Evolutionary conservation across 805 yeast species (phyloP).

Genomic region (Candida broadrunensis): DNA sequence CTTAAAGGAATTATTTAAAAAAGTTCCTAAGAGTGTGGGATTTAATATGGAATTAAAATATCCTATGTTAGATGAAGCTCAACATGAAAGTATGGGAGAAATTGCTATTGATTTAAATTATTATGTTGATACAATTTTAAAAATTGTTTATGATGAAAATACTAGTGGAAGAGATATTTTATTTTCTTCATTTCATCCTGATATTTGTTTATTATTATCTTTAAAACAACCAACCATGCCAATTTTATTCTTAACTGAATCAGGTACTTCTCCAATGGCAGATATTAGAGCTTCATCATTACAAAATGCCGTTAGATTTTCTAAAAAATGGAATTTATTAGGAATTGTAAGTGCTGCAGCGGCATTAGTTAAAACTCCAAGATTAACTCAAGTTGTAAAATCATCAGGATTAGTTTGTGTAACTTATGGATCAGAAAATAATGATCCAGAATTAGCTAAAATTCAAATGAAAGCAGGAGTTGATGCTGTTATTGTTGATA

Average conservation of each 20-base stretch:
- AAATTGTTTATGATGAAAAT: constrained; percentile 71
- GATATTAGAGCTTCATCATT: constrained; percentile 84
- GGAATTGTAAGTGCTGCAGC: constrained; percentile 90
- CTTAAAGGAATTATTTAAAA: constrained; percentile 75
- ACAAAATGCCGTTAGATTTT: constrained; percentile 88
- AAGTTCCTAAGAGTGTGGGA: constrained; percentile 80
- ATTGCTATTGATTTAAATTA: constrained; percentile 77
- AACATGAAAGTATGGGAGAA: constrained; percentile 83
- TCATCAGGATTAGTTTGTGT: constrained; percentile 89
- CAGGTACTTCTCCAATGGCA: constrained; percentile 83
- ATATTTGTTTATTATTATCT: constrained; percentile 78
- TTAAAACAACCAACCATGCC: constrained; percentile 94
- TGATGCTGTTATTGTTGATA: constrained; percentile 97
- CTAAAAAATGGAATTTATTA: constrained; percentile 83
- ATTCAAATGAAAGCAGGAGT: constrained; percentile 91
- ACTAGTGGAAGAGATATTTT: constrained; percentile 80
- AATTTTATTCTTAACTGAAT: constrained; percentile 82
- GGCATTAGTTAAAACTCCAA: constrained; percentile 84
- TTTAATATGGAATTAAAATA: constrained; percentile 93
- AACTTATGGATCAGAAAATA: constrained; percentile 83
- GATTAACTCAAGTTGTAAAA: constrained; percentile 88
- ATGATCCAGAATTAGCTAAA: constrained; percentile 78
- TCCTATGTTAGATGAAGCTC: constrained; percentile 93
- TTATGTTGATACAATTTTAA: constrained; percentile 84
- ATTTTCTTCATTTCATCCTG: constrained; percentile 94